These are phyloP conservation scores for Oryza rufipogon DNA, from an alignment of 176 grass and related monocot genomes.

Conservation along the genomic window DNA sequence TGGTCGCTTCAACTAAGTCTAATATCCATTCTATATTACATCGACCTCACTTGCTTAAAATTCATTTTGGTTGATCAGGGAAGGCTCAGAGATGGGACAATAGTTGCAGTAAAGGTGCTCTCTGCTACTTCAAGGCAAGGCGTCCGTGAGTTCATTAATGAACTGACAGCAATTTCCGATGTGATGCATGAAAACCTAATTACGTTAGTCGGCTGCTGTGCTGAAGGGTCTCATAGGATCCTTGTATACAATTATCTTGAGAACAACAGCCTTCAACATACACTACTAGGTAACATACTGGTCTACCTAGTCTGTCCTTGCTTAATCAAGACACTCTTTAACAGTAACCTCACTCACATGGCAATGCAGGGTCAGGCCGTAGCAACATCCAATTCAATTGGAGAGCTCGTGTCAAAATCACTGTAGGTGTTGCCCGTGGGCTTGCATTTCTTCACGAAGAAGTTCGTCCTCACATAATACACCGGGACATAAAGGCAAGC, in stretches of 20 bases:
- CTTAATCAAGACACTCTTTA: not conserved
- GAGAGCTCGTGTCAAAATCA: constrained; percentile 72
- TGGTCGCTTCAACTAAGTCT: constrained; percentile 11
- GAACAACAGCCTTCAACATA: constrained; percentile 78
- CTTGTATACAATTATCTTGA: constrained; percentile 90
- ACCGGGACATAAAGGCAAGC: constrained; percentile 93
- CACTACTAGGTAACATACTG: constrained; percentile 65
- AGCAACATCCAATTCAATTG: constrained; percentile 75
- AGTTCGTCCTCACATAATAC: constrained; percentile 64
- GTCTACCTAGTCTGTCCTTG: constrained; percentile 25
- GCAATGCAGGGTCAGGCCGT: constrained; percentile 49
- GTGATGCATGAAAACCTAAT: constrained; percentile 80
- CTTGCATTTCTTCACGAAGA: constrained; percentile 86
- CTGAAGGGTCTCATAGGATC: constrained; percentile 68
- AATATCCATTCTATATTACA: not conserved
- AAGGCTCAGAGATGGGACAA: constrained; percentile 76
- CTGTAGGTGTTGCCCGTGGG: constrained; percentile 69
- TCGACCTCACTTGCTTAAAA: constrained; percentile 28
- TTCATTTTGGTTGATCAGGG: constrained; percentile 54
- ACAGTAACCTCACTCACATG: constrained; percentile 18
- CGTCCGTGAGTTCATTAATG: constrained; percentile 65
- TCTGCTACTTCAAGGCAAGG: constrained; percentile 82
- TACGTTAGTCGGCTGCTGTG: constrained; percentile 76
- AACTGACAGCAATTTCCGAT: constrained; percentile 67
- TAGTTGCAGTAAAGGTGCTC: constrained; percentile 75